Base-by-base conservation (phyloP, 805 yeast species). In the Debaryomyces castellii region DNA sequence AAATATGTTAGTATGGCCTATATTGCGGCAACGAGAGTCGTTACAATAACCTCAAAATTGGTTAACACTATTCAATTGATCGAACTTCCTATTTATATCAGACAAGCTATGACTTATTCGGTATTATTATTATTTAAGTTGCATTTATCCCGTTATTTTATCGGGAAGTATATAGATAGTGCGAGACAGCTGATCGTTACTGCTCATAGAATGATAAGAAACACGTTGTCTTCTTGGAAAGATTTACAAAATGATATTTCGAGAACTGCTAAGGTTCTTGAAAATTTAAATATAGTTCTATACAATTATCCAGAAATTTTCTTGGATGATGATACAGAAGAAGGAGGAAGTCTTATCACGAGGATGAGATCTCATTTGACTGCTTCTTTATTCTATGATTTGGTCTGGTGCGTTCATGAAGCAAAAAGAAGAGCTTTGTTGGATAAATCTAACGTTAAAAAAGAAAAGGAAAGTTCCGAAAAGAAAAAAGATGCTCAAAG, bases 371-470 rank as follows among this genome's bases (percentile, higher is more conserved):
- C 96, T 0, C 97, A 91, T 64, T 73, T 91, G 54, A 87, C 97
- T 0, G 96, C 94, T 1, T 89, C 97, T 0, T 66, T 91, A 43
- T 91, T 91, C 57, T 91, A 91, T 60, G 97, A 91, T 64, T 73
- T 91, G 43, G 92, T 91, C 10, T 90, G 96, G 90, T 87, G 96
- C 62, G 85, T 91, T 40, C 97, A 91, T 64, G 97, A 91, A 59
- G 97, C 96, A 0, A 76, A 96, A 61, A 74, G 97, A 60, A 72
- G 96, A 44, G 70, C 73, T 24, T 60, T 65, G 30, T 62, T 66
- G 6, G 71, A 64, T 35, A 69, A 66, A 41, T 57, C 59, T 3
- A 21, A 44, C 9, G 35, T 25, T 6, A 22, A 17, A 45, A 50
- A 27, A 17, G 46, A 54, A 45, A 52, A 45, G 10, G 43, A 28